These are phyloP conservation scores for Lophiostoma macrostomum DNA, from an alignment of 495 filamentous ascomycete genomes.

Conservation along the genomic window DNA sequence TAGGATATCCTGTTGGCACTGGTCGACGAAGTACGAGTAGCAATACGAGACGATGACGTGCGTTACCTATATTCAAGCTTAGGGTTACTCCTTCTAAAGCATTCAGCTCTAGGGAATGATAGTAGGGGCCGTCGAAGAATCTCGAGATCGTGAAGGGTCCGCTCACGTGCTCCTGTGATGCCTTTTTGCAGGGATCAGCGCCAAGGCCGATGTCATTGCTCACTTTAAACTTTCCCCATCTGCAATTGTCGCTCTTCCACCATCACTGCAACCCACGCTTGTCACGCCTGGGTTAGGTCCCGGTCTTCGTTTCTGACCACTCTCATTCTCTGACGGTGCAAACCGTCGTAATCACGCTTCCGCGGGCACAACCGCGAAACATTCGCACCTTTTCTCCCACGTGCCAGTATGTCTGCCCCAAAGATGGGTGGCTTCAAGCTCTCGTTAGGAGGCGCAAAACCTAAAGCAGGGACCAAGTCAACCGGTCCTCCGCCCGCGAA, in stretches of 20 bases:
- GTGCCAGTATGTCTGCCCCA: slow-evolving; percentile 5
- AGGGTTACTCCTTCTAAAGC: no score
- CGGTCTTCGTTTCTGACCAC: no score
- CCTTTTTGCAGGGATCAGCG: slow-evolving; percentile 1
- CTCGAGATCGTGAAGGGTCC: no score
- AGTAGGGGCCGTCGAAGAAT: no score
- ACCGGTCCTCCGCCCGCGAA: slow-evolving; percentile 9
- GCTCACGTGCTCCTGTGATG: no score
- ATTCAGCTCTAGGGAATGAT: no score
- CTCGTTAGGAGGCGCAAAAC: slow-evolving; percentile 17
- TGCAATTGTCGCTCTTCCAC: not conserved
- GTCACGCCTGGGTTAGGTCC: no score
- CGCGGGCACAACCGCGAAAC: not conserved
- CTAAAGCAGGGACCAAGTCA: slow-evolving; percentile 8
- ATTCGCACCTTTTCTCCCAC: not conserved
- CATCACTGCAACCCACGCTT: not conserved
- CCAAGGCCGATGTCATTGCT: slow-evolving; percentile 14
- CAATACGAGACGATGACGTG: no score
- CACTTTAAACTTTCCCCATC: not conserved
- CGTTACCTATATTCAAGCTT: no score
- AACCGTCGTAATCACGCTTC: not conserved
- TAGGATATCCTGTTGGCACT: no score
- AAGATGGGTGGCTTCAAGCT: slow-evolving; percentile 29
- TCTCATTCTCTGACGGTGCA: no score
- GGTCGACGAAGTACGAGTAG: no score